These are phyloP conservation scores for Saccharomycopsis selenospora DNA, from an alignment of 805 yeast genomes.

Conservation along the genomic window DNA sequence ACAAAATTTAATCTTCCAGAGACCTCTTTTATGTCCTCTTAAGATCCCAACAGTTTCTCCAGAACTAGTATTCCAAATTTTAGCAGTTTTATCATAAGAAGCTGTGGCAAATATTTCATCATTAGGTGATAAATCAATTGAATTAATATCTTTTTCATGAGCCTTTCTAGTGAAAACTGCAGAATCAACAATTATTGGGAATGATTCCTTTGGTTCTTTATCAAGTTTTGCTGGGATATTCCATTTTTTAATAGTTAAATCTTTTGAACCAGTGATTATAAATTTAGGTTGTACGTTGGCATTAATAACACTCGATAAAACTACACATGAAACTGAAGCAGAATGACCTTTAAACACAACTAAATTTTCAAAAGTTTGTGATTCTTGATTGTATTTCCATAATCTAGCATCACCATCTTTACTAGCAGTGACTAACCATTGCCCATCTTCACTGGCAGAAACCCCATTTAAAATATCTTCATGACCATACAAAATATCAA, in stretches of 20 bases:
- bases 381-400: slow-evolving; percentile 58
- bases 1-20: slow-evolving; percentile 86
- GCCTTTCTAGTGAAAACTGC: slow-evolving; percentile 91
- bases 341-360: slow-evolving; percentile 67
- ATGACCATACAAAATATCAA: slow-evolving; percentile 70
- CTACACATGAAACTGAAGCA: slow-evolving; percentile 77
- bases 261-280: slow-evolving; percentile 75
- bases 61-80: slow-evolving; percentile 77
- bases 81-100: slow-evolving; percentile 86
- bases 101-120: slow-evolving; percentile 88
- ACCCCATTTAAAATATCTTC: slow-evolving; percentile 74
- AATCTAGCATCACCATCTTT: slow-evolving; percentile 81
- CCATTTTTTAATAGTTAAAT: slow-evolving; percentile 84
- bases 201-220: slow-evolving; percentile 12
- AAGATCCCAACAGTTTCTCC: slow-evolving; percentile 85
- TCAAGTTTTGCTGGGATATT: slow-evolving; percentile 45
- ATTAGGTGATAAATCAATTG: slow-evolving; percentile 84
- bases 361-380: slow-evolving; percentile 30
- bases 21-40: slow-evolving; percentile 88
- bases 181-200: slow-evolving; percentile 35
- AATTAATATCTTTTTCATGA: slow-evolving; percentile 92
- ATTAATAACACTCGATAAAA: slow-evolving; percentile 50
- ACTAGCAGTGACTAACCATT: slow-evolving; percentile 87
- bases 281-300: slow-evolving; percentile 47
- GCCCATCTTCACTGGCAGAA: slow-evolving; percentile 72